These are phyloP conservation scores for Vitis riparia DNA, from an alignment of 164 flowering plant species.

Conservation along the genomic window DNA sequence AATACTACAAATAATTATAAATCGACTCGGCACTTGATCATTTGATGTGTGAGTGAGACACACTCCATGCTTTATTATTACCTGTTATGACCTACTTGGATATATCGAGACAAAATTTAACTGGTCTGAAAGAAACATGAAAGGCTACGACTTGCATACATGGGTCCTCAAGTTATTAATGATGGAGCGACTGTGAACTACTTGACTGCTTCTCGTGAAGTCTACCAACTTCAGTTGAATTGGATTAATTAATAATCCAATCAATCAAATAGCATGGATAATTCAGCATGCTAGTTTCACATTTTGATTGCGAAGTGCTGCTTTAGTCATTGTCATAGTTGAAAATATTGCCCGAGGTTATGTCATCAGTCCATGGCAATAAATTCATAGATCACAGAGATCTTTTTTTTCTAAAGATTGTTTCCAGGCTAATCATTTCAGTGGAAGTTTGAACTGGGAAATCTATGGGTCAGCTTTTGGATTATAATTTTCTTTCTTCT, in stretches of 20 bases:
- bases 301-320: too few species aligned
- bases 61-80: slow-evolving; percentile 11
- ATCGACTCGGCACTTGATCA: background rate
- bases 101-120: slow-evolving; percentile 8
- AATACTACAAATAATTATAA: slow-evolving; percentile 10
- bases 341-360: background rate
- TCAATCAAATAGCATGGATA: too few species aligned
- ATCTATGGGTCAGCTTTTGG: too few species aligned
- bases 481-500: too few species aligned
- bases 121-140: slow-evolving; percentile 10
- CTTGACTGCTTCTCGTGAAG: too few species aligned
- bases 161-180: slow-evolving; percentile 3
- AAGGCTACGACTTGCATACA: background rate
- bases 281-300: too few species aligned
- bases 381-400: too few species aligned
- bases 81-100: slow-evolving; percentile 1
- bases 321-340: background rate
- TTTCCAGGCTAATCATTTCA: too few species aligned
- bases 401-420: too few species aligned
- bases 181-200: background rate
- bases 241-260: too few species aligned
- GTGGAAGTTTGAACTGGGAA: too few species aligned
- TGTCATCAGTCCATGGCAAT: background rate
- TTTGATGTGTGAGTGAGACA: background rate
- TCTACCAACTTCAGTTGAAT: too few species aligned